Percentiles rank a stretch among this genome's conserved stretches.
Conservation (phyloP, 148 eudicot species). For the Rheum nobile region DNA sequence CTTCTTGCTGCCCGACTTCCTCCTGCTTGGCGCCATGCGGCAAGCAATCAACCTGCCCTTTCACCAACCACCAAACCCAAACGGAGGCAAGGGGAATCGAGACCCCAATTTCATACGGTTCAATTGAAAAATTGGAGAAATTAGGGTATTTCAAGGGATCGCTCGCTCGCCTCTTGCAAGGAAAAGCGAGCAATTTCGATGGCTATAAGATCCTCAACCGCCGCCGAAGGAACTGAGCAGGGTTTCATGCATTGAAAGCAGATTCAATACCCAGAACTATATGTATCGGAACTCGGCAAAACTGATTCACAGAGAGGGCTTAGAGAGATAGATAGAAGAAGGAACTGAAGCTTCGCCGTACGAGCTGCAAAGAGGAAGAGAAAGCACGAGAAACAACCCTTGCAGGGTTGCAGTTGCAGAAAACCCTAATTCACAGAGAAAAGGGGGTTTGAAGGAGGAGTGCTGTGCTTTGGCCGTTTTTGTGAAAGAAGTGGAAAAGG, state of each 20-base stretch:
- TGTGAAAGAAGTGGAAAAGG: conserved; percentile 7
- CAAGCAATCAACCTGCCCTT: conserved; percentile 1
- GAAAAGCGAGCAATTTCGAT: conserved; percentile 9
- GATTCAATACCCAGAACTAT: conserved; percentile 11
- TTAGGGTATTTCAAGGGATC: not conserved
- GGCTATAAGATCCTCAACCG: conserved; percentile 14
- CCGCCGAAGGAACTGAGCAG: conserved; percentile 4
- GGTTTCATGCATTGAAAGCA: conserved; percentile 37
- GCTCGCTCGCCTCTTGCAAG: not conserved
- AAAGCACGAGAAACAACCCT: not conserved
- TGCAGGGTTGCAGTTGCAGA: conserved; percentile 19
- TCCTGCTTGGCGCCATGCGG: conserved; percentile 71
- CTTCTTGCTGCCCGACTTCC: conserved; percentile 52
- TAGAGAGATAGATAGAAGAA: not conserved
- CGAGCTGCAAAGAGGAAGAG: not conserved
- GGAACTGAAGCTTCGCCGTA: not conserved
- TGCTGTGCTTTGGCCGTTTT: not conserved
- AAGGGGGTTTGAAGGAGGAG: not conserved
- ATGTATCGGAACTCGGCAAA: not conserved
- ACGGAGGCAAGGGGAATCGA: not conserved
- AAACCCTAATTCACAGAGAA: conserved; percentile 22
- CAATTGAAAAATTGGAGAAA: conserved; percentile 1
- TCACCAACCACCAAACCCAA: not conserved
- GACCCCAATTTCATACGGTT: conserved; percentile 10
- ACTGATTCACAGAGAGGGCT: not conserved